These are phyloP conservation scores for Monilinia laxa DNA, from an alignment of 2,329 filamentous ascomycete genomes.

Conservation along the genomic window DNA sequence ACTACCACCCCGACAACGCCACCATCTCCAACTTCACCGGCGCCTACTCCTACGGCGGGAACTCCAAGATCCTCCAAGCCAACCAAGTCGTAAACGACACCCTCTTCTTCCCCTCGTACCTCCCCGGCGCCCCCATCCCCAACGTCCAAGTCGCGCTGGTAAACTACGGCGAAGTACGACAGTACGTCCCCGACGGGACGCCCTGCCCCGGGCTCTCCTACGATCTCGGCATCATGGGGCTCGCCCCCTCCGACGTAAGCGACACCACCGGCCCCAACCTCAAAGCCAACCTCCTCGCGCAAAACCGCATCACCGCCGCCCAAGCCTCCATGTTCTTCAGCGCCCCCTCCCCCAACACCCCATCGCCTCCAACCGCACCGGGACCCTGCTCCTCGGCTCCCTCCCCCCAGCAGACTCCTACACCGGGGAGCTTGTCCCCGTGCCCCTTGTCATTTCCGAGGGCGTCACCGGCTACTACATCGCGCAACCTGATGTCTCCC, in stretches of 20 bases:
- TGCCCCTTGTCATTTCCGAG: not conserved
- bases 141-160: conserved; percentile 14
- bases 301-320: not conserved
- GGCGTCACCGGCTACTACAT: not conserved
- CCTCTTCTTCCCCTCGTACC: not conserved
- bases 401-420: not conserved
- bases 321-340: conserved; percentile 7
- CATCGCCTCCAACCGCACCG: not conserved
- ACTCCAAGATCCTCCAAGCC: conserved; percentile 11
- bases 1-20: not conserved
- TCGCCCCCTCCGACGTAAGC: not conserved
- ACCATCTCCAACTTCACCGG: not conserved
- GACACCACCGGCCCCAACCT: not conserved
- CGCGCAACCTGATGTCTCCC: not conserved
- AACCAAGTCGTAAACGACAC: not conserved
- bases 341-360: not conserved
- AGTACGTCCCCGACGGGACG: not conserved
- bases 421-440: not conserved
- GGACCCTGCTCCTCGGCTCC: not conserved
- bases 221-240: conserved; percentile 1
- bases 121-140: conserved; percentile 1
- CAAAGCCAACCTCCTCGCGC: not conserved
- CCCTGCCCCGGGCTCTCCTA: conserved; percentile 2
- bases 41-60: conserved; percentile 5
- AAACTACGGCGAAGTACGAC: not conserved